Conservation (phyloP, 108 stramenopile species). For the Cyclostephanos tholiformis region DNA sequence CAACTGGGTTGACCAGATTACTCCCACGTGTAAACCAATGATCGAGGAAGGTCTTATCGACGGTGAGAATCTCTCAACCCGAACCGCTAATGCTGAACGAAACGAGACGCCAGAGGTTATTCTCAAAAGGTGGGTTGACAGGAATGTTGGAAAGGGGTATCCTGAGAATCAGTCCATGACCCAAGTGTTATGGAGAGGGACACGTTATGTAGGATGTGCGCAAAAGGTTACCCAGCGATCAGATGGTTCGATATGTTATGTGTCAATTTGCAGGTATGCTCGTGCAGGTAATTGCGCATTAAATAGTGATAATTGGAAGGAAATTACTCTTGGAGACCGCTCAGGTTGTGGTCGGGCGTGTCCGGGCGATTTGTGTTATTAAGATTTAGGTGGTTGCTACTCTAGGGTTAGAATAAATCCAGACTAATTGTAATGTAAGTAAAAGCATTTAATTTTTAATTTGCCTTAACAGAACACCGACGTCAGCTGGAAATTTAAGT, state of each 20-base stretch:
- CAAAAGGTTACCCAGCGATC: not conserved
- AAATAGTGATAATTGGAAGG: conserved; percentile 30
- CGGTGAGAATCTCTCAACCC: conserved; percentile 37
- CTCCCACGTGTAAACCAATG: conserved; percentile 11
- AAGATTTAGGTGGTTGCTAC: not conserved
- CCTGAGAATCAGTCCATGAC: conserved; percentile 35
- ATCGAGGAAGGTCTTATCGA: conserved; percentile 18
- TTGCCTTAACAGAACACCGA: no score
- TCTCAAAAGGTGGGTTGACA: conserved; percentile 28
- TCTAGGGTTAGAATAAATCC: no score
- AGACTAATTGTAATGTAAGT: no score
- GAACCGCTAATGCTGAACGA: not conserved
- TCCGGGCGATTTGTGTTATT: conserved; percentile 45
- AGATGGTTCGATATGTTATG: conserved; percentile 33
- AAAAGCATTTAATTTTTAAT: no score
- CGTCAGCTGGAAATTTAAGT: no score
- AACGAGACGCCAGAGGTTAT: conserved; percentile 24
- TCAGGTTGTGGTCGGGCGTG: conserved; percentile 40
- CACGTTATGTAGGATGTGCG: conserved; percentile 46
- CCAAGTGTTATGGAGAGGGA: conserved; percentile 39
- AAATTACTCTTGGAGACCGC: conserved; percentile 21
- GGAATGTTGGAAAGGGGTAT: conserved; percentile 12
- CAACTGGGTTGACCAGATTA: conserved; percentile 19
- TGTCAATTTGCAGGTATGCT: conserved; percentile 43
- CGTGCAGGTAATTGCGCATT: conserved; percentile 49